Base-by-base conservation (phyloP, 2,329 filamentous ascomycete genomes). In the Amphichorda felina region DNA sequence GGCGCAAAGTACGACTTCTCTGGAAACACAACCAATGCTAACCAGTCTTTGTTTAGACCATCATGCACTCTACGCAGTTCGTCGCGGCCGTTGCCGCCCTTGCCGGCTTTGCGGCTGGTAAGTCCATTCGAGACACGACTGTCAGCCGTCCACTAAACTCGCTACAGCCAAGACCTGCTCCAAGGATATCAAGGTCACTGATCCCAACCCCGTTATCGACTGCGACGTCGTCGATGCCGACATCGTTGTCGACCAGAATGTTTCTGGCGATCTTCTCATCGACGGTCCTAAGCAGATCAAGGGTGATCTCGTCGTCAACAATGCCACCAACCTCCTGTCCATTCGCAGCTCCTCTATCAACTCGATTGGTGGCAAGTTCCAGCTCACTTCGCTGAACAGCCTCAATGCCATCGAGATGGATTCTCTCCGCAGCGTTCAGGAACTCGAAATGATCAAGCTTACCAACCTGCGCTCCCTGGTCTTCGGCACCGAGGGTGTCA, bases 211-310 rank as follows among this genome's bases (percentile, higher is more conserved):
- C 14, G 55, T 54, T 33, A 62, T 89, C 40, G 56, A 70, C 43
- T 94, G 88, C 72, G 54, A 61, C n/a, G 81, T 72, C 38, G 70
- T 84, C 53, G 61, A 72, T 35, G 86, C 82, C 50, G 69, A 72
- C 54, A 65, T 94, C 41, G 68, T 73, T 43, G 69, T 94, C 44
- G 68, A 67, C 41, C 63, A 66, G 26, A 53, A 56, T 35, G 68
- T 76, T 27, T 59, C 67, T 35, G 72, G 71, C 32, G 56, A 59
- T 42, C 68, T 94, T 45, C 59, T 63, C 37, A 59, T 95, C 44
- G 62, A 72, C 49, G 77, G 79, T 34, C 59, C 73, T 31, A 49
- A 72, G 50, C 47, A 64, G 42, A 68, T 82, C 49, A 61, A 61
- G 35, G 75, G 75, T 43, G 63, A 70, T 50, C 54, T 82, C 38